These are phyloP conservation scores for Talaromyces liani DNA, from an alignment of 495 filamentous ascomycete genomes.

Conservation along the genomic window DNA sequence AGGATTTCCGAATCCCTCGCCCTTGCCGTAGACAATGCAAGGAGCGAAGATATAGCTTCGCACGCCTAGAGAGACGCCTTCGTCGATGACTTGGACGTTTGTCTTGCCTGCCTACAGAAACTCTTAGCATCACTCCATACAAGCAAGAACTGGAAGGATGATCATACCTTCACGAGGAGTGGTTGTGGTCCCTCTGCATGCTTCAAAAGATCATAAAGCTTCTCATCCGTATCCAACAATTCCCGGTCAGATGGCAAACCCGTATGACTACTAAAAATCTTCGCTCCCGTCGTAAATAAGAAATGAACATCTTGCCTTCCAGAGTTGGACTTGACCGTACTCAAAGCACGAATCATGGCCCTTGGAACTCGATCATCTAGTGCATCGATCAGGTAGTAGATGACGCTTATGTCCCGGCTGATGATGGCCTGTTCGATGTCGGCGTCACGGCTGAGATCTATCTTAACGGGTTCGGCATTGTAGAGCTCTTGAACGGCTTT, in stretches of 20 bases:
- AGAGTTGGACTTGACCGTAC: slow-evolving; percentile 28
- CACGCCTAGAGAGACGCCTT: slow-evolving; percentile 27
- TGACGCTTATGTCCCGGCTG: slow-evolving; percentile 33
- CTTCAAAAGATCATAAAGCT: slow-evolving; percentile 34
- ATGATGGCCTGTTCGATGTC: slow-evolving; percentile 25
- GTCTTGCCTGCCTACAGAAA: slow-evolving; percentile 18
- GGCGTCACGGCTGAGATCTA: slow-evolving; percentile 23
- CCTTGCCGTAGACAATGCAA: slow-evolving; percentile 39
- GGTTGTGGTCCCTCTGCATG: slow-evolving; percentile 8
- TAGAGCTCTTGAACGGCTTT: slow-evolving; percentile 29
- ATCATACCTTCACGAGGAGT: slow-evolving; percentile 10
- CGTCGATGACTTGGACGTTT: slow-evolving; percentile 32
- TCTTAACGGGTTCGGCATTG: slow-evolving; percentile 29
- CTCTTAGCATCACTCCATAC: slow-evolving; percentile 6
- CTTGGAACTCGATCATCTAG: slow-evolving; percentile 11
- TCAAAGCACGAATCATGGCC: slow-evolving; percentile 34
- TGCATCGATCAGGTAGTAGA: slow-evolving; percentile 35
- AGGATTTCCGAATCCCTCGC: slow-evolving; percentile 39
- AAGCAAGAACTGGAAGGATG: not conserved
- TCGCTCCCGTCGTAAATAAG: slow-evolving; percentile 33
- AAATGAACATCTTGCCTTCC: slow-evolving; percentile 32
- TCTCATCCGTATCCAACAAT: slow-evolving; percentile 33
- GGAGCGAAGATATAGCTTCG: slow-evolving; percentile 40
- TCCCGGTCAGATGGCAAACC: slow-evolving; percentile 22
- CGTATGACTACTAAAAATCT: slow-evolving; percentile 25